A percentile compares a stretch with the other conserved stretches of the same genome.
phyloP scores from a whole-genome alignment of 495 filamentous ascomycete genomes.

The Hyaloscypha hepaticicola region DNA sequence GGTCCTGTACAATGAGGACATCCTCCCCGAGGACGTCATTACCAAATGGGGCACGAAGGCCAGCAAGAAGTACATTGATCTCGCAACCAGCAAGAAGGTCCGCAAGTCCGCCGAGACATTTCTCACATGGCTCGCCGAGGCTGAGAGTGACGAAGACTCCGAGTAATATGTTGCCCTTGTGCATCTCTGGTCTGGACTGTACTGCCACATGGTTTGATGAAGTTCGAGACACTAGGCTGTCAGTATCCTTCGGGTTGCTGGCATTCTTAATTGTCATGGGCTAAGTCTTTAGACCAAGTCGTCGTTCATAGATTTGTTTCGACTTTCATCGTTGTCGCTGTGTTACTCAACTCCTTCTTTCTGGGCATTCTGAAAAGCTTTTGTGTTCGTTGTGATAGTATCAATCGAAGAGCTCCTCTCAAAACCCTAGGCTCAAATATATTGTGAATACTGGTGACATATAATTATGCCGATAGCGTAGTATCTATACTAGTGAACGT shows the following conservation, averaged over 20 bases:
- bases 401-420: slow-evolving; percentile 19
- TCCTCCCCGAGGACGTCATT: slow-evolving; percentile 82
- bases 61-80: slow-evolving; percentile 96
- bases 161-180: slow-evolving; percentile 34
- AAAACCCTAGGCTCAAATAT: not conserved
- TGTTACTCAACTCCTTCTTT: slow-evolving; percentile 26
- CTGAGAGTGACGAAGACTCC: slow-evolving; percentile 77
- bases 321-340: not conserved
- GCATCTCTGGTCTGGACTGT: not conserved
- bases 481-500: not conserved
- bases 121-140: slow-evolving; percentile 88
- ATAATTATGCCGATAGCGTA: not conserved
- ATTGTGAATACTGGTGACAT: not conserved
- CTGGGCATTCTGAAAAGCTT: slow-evolving; percentile 10
- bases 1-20: slow-evolving; percentile 82
- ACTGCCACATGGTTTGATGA: not conserved
- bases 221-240: not conserved
- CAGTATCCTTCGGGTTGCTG: not conserved
- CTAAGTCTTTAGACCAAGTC: not conserved
- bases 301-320: slow-evolving; percentile 10
- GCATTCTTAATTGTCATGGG: not conserved
- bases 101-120: slow-evolving; percentile 93
- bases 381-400: slow-evolving; percentile 12
- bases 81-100: slow-evolving; percentile 88
- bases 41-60: slow-evolving; percentile 91